Evolutionary conservation across 2,329 filamentous ascomycete genomes (phyloP).

Genomic region (Tothia fuscella): DNA sequence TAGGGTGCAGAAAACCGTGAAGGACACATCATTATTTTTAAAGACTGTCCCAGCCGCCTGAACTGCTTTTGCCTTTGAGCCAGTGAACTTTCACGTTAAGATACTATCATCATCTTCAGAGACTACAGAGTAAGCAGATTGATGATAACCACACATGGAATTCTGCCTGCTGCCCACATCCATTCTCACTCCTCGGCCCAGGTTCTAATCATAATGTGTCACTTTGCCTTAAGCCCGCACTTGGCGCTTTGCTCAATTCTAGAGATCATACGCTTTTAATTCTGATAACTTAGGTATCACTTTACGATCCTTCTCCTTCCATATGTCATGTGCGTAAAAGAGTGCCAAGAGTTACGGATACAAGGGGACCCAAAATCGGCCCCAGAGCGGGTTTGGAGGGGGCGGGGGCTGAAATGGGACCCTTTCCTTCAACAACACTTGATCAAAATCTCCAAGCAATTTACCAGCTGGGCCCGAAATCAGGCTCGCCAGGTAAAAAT

Average conservation of each 20-base stretch:
- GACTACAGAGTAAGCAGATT: no score
- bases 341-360: neutral
- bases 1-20: no score
- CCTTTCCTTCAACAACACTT: constrained; percentile 3
- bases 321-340: neutral
- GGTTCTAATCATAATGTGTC: neutral
- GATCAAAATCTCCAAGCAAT: constrained; percentile 3
- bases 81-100: neutral
- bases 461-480: constrained; percentile 6
- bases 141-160: neutral
- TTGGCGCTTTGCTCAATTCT: neutral
- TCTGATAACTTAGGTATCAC: neutral
- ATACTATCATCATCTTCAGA: neutral
- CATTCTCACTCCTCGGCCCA: neutral
- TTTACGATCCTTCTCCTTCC: neutral
- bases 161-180: neutral
- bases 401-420: neutral
- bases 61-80: neutral
- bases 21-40: constrained; percentile 1
- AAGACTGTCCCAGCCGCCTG: neutral
- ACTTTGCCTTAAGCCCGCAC: neutral
- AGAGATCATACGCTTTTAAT: constrained; percentile 2
- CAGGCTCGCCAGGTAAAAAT: neutral
- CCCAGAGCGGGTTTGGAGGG: neutral
- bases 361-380: neutral